These are phyloP conservation scores for Phytopythium mirpurense DNA, from an alignment of 352 stramenopile genomes.

Conservation along the genomic window DNA sequence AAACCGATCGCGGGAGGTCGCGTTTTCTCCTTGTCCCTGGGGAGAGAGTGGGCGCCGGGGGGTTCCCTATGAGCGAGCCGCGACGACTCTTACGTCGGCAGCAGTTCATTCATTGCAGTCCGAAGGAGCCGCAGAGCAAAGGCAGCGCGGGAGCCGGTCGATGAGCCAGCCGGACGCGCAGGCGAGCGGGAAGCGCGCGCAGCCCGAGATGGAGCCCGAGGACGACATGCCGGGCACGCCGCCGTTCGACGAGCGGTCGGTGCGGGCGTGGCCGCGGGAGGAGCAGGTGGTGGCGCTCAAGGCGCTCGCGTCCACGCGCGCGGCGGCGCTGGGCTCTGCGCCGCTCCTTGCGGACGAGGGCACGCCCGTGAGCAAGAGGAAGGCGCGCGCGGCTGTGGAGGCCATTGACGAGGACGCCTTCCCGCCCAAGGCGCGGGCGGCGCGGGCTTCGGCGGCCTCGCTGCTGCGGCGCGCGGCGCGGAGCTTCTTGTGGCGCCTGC, in stretches of 20 bases:
- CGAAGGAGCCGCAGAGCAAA: too few relatives aligned
- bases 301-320: constrained; percentile 9
- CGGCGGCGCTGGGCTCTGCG: constrained; percentile 8
- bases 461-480: constrained; percentile 32
- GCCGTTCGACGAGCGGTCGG: constrained; percentile 33
- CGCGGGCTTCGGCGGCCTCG: constrained; percentile 26
- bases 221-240: constrained; percentile 61
- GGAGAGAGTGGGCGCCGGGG: too few relatives aligned
- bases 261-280: constrained; percentile 24
- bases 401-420: constrained; percentile 16
- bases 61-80: too few relatives aligned
- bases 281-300: constrained; percentile 3
- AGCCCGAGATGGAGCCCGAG: constrained; percentile 24
- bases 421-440: constrained; percentile 10
- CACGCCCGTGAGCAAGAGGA: constrained; percentile 17
- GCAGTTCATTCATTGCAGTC: too few relatives aligned
- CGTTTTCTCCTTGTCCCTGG: too few relatives aligned
- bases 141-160: too few relatives aligned
- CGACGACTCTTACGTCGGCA: too few relatives aligned
- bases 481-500: constrained; percentile 29
- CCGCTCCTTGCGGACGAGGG: constrained; percentile 14
- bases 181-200: neutral
- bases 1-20: too few relatives aligned
- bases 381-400: constrained; percentile 8
- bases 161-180: too few relatives aligned